These are phyloP conservation scores for Scheffersomyces quercinus DNA, from an alignment of 1,139 yeast genomes.

Conservation along the genomic window DNA sequence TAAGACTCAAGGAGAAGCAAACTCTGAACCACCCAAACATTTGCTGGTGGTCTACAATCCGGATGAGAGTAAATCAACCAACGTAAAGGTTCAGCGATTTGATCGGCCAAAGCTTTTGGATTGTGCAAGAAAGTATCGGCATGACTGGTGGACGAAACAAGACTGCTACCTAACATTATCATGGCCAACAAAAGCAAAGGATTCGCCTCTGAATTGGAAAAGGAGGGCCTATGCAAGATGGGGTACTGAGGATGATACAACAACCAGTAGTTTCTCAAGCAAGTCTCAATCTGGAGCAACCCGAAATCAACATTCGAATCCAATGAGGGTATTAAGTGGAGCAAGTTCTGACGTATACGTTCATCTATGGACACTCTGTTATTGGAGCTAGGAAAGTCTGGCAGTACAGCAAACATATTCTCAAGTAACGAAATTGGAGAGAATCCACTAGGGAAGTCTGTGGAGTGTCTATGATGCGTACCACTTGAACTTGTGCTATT, in stretches of 20 bases:
- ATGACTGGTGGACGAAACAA: conserved; percentile 14
- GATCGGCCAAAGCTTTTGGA: conserved; percentile 23
- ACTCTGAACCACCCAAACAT: conserved; percentile 65
- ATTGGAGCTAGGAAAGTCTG: conserved; percentile 30
- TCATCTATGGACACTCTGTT: conserved; percentile 26
- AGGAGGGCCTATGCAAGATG: conserved; percentile 62
- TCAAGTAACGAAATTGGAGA: conserved; percentile 29
- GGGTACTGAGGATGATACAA: conserved; percentile 63
- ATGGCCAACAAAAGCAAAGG: conserved; percentile 55
- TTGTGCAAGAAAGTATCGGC: conserved; percentile 15
- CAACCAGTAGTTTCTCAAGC: conserved; percentile 48
- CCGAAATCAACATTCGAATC: conserved; percentile 29
- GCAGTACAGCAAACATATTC: conserved; percentile 32
- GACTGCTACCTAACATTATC: conserved; percentile 51
- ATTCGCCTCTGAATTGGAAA: conserved; percentile 51
- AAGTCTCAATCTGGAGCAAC: conserved; percentile 23
- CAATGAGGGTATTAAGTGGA: conserved; percentile 33
- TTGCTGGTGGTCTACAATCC: conserved; percentile 57
- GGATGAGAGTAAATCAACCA: conserved; percentile 59
- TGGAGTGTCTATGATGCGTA: conserved; percentile 2
- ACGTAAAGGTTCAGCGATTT: conserved; percentile 62
- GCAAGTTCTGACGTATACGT: conserved; percentile 26
- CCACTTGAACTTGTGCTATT: conserved; percentile 3
- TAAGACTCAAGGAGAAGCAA: conserved; percentile 60
- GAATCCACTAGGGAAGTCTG: conserved; percentile 17